Evolutionary conservation across 2,329 filamentous ascomycete genomes (phyloP).

Genomic region (Exophiala bonariae): DNA sequence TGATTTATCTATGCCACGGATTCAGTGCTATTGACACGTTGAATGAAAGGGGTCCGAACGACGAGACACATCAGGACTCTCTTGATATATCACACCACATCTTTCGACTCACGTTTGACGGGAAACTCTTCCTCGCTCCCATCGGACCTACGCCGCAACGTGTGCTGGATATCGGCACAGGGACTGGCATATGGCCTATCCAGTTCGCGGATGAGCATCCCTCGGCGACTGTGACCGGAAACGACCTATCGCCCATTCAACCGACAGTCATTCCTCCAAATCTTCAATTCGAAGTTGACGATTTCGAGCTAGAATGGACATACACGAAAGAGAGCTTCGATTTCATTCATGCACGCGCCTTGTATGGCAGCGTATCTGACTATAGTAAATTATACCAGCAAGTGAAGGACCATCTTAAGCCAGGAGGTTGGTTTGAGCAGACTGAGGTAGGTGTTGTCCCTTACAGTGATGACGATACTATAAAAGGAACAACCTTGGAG

Average conservation of each 20-base stretch:
- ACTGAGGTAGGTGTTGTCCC: neutral
- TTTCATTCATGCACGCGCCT: constrained; percentile 30
- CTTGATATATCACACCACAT: constrained; percentile 24
- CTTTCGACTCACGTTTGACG: neutral
- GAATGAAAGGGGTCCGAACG: constrained; percentile 27
- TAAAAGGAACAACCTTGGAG: constrained; percentile 34
- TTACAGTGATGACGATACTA: constrained; percentile 33
- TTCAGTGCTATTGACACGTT: neutral
- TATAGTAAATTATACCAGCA: constrained; percentile 1
- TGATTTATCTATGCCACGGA: too few species aligned
- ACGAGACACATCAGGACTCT: constrained; percentile 35
- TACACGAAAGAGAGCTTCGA: constrained; percentile 32
- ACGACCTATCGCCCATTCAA: constrained; percentile 52
- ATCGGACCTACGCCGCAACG: constrained; percentile 8
- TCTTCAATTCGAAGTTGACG: constrained; percentile 35
- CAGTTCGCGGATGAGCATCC: constrained; percentile 36
- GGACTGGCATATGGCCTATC: constrained; percentile 41
- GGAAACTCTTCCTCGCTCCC: neutral
- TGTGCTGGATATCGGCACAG: constrained; percentile 34
- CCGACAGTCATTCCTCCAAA: constrained; percentile 42
- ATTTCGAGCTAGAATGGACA: constrained; percentile 35
- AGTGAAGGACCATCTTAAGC: constrained; percentile 25
- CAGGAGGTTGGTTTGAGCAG: constrained; percentile 44
- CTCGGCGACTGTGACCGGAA: constrained; percentile 44
- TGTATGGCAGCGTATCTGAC: constrained; percentile 9